Base-by-base conservation (phyloP, 345 rosid genomes). In the Arabis hirsuta region DNA sequence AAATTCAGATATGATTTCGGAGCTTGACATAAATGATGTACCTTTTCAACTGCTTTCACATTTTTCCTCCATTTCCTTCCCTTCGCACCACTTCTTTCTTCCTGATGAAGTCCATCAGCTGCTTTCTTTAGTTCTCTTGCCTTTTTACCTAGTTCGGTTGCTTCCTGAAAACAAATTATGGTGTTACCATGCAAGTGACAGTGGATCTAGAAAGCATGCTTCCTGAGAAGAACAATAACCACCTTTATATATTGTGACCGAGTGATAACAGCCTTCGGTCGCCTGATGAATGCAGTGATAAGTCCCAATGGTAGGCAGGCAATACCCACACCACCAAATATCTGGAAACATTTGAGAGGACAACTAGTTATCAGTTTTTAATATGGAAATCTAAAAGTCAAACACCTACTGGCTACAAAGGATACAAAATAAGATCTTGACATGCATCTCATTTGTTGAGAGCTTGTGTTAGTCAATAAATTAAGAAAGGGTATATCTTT, bases 221-320 rank as follows among this genome's bases (percentile, higher is more conserved):
- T 44, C 53, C 45, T 8, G 14, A 53, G 53, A 16, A 58, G 19
- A 72, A 26, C 41, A 45, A 46, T 43, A 65, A 64, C 48, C 67
- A 92, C 99, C 99, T 92, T 92, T 47, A 95, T 95, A 74, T 95
- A 95, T 63, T 95, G 99, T 60, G 99, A 95, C 39, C 98, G 92
- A 55, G 98, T 95, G 36, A 95, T 95, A 65, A 95, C 99, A 78
- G 99, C 97, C 81, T 87, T 95, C 39, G 99, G 99, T 46, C 99
- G 98, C 76, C 91, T 85, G 80, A 96, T 81, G 80, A 96, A 96
- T 5, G 98, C 85, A 82, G 89, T 83, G 43, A 96, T 88, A 68
- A 96, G 99, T 78, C 99, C 98, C 73, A 96, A 55, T 1, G 99
- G 99, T 58, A 96, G 81, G 77, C 90, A 88, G 41, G 98, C 94